Evolutionary conservation across 148 eudicot species (phyloP), one percentile per base, ranked within the genome.

Genomic region (Chenopodium album): DNA sequence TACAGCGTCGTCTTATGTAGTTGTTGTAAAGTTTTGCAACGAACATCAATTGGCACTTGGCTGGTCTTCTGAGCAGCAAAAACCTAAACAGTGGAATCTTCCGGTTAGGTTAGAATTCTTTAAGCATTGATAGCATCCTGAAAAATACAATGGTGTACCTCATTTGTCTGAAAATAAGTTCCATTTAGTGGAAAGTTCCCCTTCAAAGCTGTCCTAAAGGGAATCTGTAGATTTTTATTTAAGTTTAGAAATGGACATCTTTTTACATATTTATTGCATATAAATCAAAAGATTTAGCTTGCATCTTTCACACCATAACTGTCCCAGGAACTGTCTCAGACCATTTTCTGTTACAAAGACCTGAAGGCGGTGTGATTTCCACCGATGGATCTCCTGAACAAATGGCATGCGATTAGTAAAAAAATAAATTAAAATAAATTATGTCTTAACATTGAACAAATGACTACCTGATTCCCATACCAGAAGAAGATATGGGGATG

Each of bases 141-240:
- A 46, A 73, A 23, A 11, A 8, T 50, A 2, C 9, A 50, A 50
- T 50, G 9, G 52, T 41, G 50, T 54, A 89, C 92, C 90, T 89
- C 90, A 60, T 89, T 89, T 74, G 76, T 77, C 83, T 89, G 90
- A 76, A 89, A 89, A 79, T 83, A 83, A 63, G 90, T 89, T 28
- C 89, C 92, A 77, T 88, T 86, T 14, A 88, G 89, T 68, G 92
- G 92, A 81, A 89, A 89, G 29, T 78, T 86, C 62, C 90, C 90
- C 73, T 80, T 81, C 87, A 82, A 76, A 26, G 89, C 90, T 70
- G 92, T 88, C 76, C 89, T 68, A 60, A 37, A 87, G 16, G 89
- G 89, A 28, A 87, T 83, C 89, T 87, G 84, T 76, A 20, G 17
- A 11, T 46, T 64, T 7, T 65, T 9, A 22, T 28, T 4, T n/a